Base-by-base conservation (phyloP, 139 green algal genomes). In the Pseudopediastrum boryanum region DNA sequence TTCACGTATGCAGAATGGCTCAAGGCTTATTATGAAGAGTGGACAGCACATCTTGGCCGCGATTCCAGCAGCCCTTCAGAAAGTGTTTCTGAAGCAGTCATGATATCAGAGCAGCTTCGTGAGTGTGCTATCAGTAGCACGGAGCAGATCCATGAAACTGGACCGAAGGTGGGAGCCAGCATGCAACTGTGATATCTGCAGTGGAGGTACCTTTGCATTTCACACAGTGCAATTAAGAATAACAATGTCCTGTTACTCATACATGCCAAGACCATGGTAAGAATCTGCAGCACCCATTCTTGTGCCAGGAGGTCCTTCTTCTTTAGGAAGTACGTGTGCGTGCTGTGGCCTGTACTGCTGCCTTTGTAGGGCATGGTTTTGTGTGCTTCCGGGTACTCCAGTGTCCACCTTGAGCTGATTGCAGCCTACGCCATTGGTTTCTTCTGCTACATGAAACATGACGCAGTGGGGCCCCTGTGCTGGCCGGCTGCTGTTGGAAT, bases 1-100 rank as follows among this genome's bases (percentile, higher is more conserved):
- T 96, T 89, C 75, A 83, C 78, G 21, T 93, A 75, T 77, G 56
- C 90, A 16, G 87, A 93, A 51, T 90, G 83, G 80, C 69, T 96
- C 33, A 59, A 71, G 23, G 87, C 91, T 54, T 71, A 83, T 38
- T 74, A 82, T 44, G 73, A 85, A 51, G 56, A 72, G 38, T 81
- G 74, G 74, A n/a, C 74, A 74, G 35, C 8, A 64, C n/a, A 63
- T 63, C 7, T 38, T 64, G 50, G 75, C n/a, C 41, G 69, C 48
- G 33, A 71, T 56, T 77, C 66, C 66, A 83, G 79, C 69, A 81
- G 51, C 61, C 50, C 29, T 44, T 69, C 21, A 73, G 74, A 67
- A 31, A 56, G 54, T 29, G 66, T 33, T 8, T 52, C 66, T 0
- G 19, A 54, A 7, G 66, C 13, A 5, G 52, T 42, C 21, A 16